Percentiles rank a stretch among this genome's conserved stretches.
phyloP scores from a whole-genome alignment of 1,139 yeast genomes.

The Meyerozyma guilliermondii region DNA sequence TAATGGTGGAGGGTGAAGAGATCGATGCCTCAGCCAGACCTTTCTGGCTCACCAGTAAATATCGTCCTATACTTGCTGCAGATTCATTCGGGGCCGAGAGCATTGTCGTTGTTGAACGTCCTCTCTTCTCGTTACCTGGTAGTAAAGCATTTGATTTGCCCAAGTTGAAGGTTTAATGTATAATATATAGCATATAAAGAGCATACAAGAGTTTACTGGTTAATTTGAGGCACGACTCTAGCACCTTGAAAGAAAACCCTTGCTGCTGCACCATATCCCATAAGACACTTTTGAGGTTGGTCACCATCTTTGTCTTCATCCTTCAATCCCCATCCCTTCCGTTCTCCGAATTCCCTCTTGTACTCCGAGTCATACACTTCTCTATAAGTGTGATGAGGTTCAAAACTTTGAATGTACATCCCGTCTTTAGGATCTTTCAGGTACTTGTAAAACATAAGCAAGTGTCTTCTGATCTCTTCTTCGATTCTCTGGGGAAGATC shows the following conservation, averaged over 20 bases:
- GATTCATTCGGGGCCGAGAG: slow-evolving; percentile 46
- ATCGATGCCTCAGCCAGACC: slow-evolving; percentile 26
- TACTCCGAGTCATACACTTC: slow-evolving; percentile 47
- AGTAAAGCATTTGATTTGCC: slow-evolving; percentile 77
- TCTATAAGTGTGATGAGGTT: slow-evolving; percentile 51
- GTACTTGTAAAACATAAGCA: slow-evolving; percentile 52
- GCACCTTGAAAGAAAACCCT: slow-evolving; percentile 68
- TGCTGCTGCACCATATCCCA: slow-evolving; percentile 66
- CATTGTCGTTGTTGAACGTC: slow-evolving; percentile 73
- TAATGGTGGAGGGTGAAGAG: slow-evolving; percentile 20
- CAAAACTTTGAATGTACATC: slow-evolving; percentile 57
- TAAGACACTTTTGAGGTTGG: slow-evolving; percentile 49
- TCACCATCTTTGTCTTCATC: slow-evolving; percentile 38
- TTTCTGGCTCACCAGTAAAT: slow-evolving; percentile 75
- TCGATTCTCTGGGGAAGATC: slow-evolving; percentile 32
- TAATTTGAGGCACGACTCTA: slow-evolving; percentile 40
- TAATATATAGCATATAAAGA: not conserved
- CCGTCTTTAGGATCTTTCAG: slow-evolving; percentile 57
- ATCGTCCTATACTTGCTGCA: slow-evolving; percentile 67
- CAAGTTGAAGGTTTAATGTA: slow-evolving; percentile 47
- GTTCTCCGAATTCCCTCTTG: slow-evolving; percentile 50
- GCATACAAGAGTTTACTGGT: slow-evolving; percentile 3
- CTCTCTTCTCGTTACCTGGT: slow-evolving; percentile 54
- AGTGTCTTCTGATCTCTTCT: slow-evolving; percentile 45
- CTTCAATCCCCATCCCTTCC: slow-evolving; percentile 48